Evolutionary conservation across 179 eudicot species (phyloP), one percentile per base, ranked within the genome.

Genomic region (Vitellaria paradoxa): DNA sequence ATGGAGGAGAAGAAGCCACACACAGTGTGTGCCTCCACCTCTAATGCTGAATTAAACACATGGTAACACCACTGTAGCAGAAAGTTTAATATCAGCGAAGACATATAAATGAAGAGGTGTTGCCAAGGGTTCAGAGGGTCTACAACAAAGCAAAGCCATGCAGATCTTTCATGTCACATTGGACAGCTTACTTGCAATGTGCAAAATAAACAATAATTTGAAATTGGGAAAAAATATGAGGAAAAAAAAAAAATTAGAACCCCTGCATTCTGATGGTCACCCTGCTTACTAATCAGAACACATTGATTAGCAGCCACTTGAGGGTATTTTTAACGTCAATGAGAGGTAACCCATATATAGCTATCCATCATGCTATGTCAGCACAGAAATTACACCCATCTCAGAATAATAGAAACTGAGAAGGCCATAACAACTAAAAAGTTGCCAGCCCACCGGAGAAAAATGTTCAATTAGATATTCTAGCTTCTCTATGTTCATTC

Each of bases 91-190:
- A 18, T 12, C n/a, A 17, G 62, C 62, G 2, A 30, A 30, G 37
- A 30, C 37, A 30, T 30, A 1, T 30, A 57, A 57, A 57, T 57
- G 37, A 21, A 21, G 40, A 14, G 3, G 66, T 12, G 15, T 30
- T 62, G 15, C 37, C 23, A 15, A 59, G 37, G 12, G 66, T 24
- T 62, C 37, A 62, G 15, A 53, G 5, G 5, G 40, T 55, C 14
- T 55, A 52, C 24, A 70, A 55, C n/a, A 40, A 49, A 49, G 59
- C 59, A 68, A 68, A 45, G 45, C 52, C 24, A 69, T 47, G 72
- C 37, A 20, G 37, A 50, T 14, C 14, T 18, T 59, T 59, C 62
- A 57, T 59, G 62, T 66, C 46, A 46, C 9, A 66, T 40, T 66
- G 45, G 10, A 66, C 18, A 20, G 17, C 47, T 20, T 66, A 10